Conservation (phyloP, 306 rosid genomes). For the Prunus mume region DNA sequence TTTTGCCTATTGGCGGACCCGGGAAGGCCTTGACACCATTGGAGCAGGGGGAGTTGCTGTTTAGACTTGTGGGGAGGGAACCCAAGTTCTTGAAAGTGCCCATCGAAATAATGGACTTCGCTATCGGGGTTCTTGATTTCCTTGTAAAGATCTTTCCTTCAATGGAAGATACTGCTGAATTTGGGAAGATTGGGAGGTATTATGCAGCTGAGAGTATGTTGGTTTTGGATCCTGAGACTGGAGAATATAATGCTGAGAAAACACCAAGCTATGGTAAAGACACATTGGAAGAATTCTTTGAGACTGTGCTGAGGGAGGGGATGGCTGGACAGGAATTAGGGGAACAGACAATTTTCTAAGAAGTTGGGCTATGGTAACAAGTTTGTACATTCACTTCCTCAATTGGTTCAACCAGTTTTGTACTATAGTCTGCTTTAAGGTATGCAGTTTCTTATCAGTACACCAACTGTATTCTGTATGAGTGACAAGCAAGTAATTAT, state of each 20-base stretch:
- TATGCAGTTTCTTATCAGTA: constrained; percentile 13
- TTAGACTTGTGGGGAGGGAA: constrained; percentile 70
- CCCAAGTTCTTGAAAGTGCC: constrained; percentile 91
- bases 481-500: constrained; percentile 30
- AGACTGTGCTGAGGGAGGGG: constrained; percentile 75
- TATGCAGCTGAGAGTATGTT: constrained; percentile 97
- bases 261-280: constrained; percentile 96
- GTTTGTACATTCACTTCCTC: constrained; percentile 12
- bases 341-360: constrained; percentile 70
- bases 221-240: constrained; percentile 80
- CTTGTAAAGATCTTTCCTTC: constrained; percentile 77
- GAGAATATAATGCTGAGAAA: constrained; percentile 82
- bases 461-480: constrained; percentile 26
- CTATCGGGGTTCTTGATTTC: constrained; percentile 69
- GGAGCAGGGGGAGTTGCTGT: constrained; percentile 91
- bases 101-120: constrained; percentile 89
- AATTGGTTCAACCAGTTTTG: constrained; percentile 42
- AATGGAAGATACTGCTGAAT: constrained; percentile 90
- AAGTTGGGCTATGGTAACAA: constrained; percentile 11
- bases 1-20: constrained; percentile 87
- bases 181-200: constrained; percentile 93
- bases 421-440: constrained; percentile 22
- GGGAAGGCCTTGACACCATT: constrained; percentile 86
- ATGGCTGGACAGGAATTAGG: constrained; percentile 98
- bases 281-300: constrained; percentile 84